phyloP scores from a whole-genome alignment of 768 basidiomycete genomes.

The Baorangia bicolor region DNA sequence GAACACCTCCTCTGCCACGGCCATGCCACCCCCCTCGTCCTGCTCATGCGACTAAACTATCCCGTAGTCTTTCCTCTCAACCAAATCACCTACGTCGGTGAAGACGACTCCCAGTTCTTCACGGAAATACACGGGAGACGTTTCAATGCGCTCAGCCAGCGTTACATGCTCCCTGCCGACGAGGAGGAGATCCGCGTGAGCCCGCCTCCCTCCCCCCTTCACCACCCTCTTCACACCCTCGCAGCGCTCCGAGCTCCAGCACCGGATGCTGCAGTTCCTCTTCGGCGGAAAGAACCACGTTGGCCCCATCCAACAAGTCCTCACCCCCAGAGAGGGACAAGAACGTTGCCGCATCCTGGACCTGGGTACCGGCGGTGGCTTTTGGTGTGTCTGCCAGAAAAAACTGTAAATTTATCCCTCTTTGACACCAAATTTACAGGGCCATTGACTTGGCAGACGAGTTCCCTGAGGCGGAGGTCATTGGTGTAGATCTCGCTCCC shows the following conservation, averaged over 20 bases:
- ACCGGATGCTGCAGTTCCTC: conserved; percentile 66
- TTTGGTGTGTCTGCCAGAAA: conserved; percentile 44
- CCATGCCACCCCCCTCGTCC: conserved; percentile 24
- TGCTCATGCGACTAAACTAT: conserved; percentile 31
- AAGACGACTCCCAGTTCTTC: conserved; percentile 54
- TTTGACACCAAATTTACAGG: conserved; percentile 37
- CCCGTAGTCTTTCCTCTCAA: conserved; percentile 35
- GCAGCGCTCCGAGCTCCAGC: conserved; percentile 63
- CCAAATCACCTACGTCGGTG: conserved; percentile 38
- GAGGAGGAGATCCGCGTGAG: conserved; percentile 61
- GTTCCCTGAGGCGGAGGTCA: conserved; percentile 63
- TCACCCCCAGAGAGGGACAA: conserved; percentile 38
- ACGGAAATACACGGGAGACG: conserved; percentile 49
- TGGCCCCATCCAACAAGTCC: conserved; percentile 59
- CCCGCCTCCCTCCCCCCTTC: background rate
- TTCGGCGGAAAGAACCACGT: conserved; percentile 63
- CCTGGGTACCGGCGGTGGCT: conserved; percentile 65
- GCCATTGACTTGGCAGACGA: conserved; percentile 74
- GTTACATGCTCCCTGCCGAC: conserved; percentile 67
- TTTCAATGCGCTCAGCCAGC: conserved; percentile 53
- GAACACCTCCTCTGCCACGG: conserved; percentile 1
- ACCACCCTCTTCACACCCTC: conserved; percentile 3
- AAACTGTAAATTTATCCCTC: background rate
- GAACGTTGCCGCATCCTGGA: conserved; percentile 52
- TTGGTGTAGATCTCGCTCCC: conserved; percentile 70